phyloP scores from a whole-genome alignment of 2,329 filamentous ascomycete species.

The Onygenales sp. region DNA sequence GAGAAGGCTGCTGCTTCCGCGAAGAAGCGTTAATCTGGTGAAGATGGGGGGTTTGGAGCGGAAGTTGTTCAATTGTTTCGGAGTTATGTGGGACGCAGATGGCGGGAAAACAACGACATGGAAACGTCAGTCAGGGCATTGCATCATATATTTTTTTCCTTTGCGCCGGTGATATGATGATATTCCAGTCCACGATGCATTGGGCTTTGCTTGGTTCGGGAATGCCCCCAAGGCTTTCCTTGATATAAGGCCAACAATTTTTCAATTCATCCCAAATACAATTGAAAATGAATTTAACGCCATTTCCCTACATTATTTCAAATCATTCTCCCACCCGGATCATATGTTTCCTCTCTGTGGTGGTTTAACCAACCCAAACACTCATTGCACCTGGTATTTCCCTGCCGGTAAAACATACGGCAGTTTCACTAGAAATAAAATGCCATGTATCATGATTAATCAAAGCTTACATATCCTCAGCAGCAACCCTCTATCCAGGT shows the following conservation, averaged over 20 bases:
- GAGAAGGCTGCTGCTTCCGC: constrained; percentile 44
- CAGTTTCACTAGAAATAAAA: too few species aligned
- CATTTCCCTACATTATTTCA: not conserved
- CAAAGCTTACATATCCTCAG: not conserved
- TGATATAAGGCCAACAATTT: not conserved
- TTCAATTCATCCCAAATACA: constrained; percentile 1
- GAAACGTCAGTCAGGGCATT: constrained; percentile 5
- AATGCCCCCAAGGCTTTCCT: not conserved
- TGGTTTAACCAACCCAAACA: not conserved
- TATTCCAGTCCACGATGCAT: not conserved
- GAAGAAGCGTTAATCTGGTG: constrained; percentile 33
- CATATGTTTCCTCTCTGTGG: not conserved
- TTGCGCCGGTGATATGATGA: constrained; percentile 1
- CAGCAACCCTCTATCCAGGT: not conserved
- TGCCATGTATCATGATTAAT: not conserved
- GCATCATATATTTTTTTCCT: not conserved
- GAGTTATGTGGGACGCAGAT: constrained; percentile 8
- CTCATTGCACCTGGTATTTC: not conserved
- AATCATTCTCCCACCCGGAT: not conserved
- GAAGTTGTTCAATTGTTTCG: constrained; percentile 9
- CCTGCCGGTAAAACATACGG: too few species aligned
- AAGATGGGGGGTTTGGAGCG: constrained; percentile 3
- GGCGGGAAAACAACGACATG: constrained; percentile 5
- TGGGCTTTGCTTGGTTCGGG: not conserved
- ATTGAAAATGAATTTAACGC: constrained; percentile 3